Evolutionary conservation across 2,329 filamentous ascomycete species (phyloP), one percentile per base, ranked within the genome.

Genomic region (Phyllachora maydis): DNA sequence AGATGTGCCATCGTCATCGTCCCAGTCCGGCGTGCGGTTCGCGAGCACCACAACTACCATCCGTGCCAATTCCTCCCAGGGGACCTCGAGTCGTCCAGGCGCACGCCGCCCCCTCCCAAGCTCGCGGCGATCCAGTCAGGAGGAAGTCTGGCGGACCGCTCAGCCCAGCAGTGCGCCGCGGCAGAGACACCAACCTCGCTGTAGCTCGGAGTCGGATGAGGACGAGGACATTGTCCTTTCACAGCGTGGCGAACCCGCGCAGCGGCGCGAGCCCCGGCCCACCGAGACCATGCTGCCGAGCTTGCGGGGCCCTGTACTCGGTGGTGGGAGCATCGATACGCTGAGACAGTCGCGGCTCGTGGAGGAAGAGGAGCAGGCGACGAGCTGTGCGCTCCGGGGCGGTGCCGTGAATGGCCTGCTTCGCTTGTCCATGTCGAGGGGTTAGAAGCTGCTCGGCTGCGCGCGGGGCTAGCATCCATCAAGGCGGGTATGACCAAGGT

Each of bases 1-100:
- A n/a, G n/a, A n/a, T n/a, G n/a, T n/a, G n/a, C n/a, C n/a, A n/a
- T n/a, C n/a, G n/a, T n/a, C n/a, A n/a, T n/a, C n/a, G n/a, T n/a
- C n/a, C n/a, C n/a, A n/a, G n/a, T n/a, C n/a, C n/a, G n/a, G n/a
- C n/a, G n/a, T n/a, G n/a, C n/a, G n/a, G n/a, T n/a, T n/a, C n/a
- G n/a, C n/a, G n/a, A n/a, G n/a, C n/a, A n/a, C n/a, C 23, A 28
- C 28, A 24, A 14, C 30, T 26, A 27, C 18, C 26, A 12, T 24
- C 23, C 8, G 24, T 31, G 26, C 32, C 32, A 95, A 53, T 1
- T 54, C 55, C 35, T 85, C 75, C 85, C 88, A 95, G 44, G 95
- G 83, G 1, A 63, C 51, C 8, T 71, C 61, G 1, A 72, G 62
- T 17, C 63, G 55, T 22, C 11, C 12, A 22, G 8, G 20, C 13